Conservation (phyloP, 164 flowering plant genomes). For the Santalum album region DNA sequence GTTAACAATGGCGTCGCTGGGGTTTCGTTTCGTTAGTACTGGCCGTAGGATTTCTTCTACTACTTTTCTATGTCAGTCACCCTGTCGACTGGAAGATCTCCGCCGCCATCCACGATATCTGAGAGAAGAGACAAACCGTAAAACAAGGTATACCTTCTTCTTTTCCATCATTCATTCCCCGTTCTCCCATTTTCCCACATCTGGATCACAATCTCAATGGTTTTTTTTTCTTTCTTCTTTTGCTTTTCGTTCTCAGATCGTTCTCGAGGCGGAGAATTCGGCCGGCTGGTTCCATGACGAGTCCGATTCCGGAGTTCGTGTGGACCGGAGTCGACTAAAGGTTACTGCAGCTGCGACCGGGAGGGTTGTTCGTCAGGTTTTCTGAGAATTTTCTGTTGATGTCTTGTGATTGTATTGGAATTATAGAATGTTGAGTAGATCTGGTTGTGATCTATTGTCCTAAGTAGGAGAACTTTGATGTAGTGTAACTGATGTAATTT, state of each 20-base stretch:
- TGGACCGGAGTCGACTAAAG: conserved; percentile 4
- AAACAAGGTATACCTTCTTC: no score
- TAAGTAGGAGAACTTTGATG: no score
- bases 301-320: conserved; percentile 41
- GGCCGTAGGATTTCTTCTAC: conserved; percentile 22
- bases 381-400: conserved; percentile 3
- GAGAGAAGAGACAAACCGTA: conserved; percentile 58
- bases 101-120: conserved; percentile 76
- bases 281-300: conserved; percentile 67
- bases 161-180: no score
- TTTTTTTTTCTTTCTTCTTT: no score
- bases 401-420: neutral
- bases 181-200: conserved; percentile 4
- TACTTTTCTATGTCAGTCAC: conserved; percentile 62
- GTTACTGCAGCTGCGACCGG: no score
- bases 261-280: conserved; percentile 58
- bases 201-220: neutral
- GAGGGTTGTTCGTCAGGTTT: conserved; percentile 18
- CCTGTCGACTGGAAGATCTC: conserved; percentile 92
- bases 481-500: no score
- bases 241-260: conserved; percentile 57
- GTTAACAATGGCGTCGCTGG: conserved; percentile 39
- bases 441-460: no score
- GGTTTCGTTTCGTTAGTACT: conserved; percentile 38
- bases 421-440: no score